These are phyloP conservation scores for Moringa oleifera DNA, from an alignment of 345 rosid genomes.

Conservation along the genomic window DNA sequence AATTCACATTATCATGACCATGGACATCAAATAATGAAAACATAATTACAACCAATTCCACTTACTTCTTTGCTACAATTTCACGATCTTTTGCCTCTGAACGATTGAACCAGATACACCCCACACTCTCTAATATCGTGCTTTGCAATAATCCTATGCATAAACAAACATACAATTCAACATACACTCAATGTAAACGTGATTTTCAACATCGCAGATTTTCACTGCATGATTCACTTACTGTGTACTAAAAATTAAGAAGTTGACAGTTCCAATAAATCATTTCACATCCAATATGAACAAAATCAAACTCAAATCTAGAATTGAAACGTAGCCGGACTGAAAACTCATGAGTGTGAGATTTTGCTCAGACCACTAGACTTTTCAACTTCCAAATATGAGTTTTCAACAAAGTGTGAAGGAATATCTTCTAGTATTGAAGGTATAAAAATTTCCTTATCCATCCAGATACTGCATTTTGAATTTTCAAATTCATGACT, in stretches of 20 bases:
- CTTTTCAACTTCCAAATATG: neutral
- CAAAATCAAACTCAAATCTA: neutral
- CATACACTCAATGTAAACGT: conserved; percentile 6
- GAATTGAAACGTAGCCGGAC: neutral
- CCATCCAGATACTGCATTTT: neutral
- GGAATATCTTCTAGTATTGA: neutral
- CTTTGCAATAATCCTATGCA: conserved; percentile 82
- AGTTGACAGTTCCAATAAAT: neutral
- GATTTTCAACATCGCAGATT: neutral
- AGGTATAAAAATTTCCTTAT: neutral
- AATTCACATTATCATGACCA: conserved; percentile 19
- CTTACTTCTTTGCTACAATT: conserved; percentile 90
- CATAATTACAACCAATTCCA: conserved; percentile 1
- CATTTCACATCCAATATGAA: neutral
- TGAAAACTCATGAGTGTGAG: neutral
- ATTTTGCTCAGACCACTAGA: neutral
- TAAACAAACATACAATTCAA: conserved; percentile 24
- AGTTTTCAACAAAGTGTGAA: neutral
- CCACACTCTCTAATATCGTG: conserved; percentile 92
- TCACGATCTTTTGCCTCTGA: conserved; percentile 95
- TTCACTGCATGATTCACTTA: neutral
- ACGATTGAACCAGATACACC: conserved; percentile 99
- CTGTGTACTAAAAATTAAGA: too few relatives aligned
- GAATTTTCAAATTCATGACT: too few relatives aligned
- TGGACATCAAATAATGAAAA: conserved; percentile 2